A percentile compares a stretch with the other conserved stretches of the same genome.
These are phyloP conservation scores for Myochromella boudieri DNA, from an alignment of 768 basidiomycete genomes.

Conservation along the genomic window DNA sequence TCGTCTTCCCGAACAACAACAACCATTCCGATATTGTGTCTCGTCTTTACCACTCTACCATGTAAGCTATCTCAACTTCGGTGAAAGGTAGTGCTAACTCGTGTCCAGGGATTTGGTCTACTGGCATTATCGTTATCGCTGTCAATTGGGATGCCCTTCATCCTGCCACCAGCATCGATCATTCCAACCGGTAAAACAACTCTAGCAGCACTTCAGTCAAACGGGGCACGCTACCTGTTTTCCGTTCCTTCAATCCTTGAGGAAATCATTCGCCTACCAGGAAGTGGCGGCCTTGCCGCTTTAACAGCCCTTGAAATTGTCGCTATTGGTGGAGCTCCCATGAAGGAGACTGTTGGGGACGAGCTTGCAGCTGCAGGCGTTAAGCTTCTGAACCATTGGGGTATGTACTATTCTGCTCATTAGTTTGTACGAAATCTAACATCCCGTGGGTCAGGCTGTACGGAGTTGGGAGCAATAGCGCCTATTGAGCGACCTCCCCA, in stretches of 20 bases:
- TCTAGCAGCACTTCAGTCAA: constrained; percentile 21
- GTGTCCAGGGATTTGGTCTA: constrained; percentile 35
- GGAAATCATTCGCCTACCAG: constrained; percentile 28
- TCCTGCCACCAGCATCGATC: constrained; percentile 30
- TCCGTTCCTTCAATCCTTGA: constrained; percentile 41
- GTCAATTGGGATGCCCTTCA: constrained; percentile 37
- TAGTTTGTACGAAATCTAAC: neutral
- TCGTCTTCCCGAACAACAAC: constrained; percentile 29
- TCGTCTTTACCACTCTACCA: constrained; percentile 40
- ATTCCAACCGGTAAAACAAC: constrained; percentile 36
- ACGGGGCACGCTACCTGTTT: constrained; percentile 31
- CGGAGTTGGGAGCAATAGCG: constrained; percentile 37
- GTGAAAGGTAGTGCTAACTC: no score
- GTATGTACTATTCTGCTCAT: constrained; percentile 19
- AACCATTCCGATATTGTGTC: constrained; percentile 29
- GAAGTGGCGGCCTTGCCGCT: constrained; percentile 25
- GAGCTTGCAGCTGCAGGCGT: constrained; percentile 30
- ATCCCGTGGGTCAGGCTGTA: constrained; percentile 25
- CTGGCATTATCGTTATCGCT: constrained; percentile 34
- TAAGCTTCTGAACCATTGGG: constrained; percentile 40
- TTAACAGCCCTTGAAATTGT: constrained; percentile 32
- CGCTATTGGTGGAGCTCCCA: constrained; percentile 37
- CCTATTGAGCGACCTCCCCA: constrained; percentile 28
- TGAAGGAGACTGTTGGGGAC: constrained; percentile 33
- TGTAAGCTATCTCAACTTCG: constrained; percentile 21